phyloP scores from a whole-genome alignment of 2,329 filamentous ascomycete species.

The Talaromyces piceae region DNA sequence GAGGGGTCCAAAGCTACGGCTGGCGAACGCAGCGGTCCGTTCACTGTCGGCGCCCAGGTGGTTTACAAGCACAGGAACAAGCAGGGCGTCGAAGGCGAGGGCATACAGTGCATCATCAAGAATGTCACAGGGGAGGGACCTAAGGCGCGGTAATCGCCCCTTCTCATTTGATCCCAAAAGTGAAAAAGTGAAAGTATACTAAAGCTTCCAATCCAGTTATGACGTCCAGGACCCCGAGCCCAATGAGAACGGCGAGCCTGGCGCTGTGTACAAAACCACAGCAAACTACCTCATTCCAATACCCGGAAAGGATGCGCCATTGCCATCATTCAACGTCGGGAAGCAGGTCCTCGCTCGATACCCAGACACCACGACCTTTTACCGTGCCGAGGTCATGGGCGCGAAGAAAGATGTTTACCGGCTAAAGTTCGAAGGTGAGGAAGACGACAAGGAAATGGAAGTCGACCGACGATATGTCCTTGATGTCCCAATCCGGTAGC shows the following conservation, averaged over 20 bases:
- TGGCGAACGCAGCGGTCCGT: conserved; percentile 37
- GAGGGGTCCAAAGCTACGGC: conserved; percentile 37
- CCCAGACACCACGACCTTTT: conserved; percentile 78
- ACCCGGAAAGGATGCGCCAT: conserved; percentile 51
- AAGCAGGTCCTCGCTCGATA: conserved; percentile 72
- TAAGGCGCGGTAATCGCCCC: conserved; percentile 51
- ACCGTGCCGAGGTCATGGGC: conserved; percentile 72
- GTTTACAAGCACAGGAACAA: conserved; percentile 47
- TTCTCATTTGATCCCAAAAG: background rate
- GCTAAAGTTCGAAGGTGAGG: conserved; percentile 72
- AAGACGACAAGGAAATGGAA: conserved; percentile 64
- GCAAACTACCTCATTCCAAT: conserved; percentile 73
- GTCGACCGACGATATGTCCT: conserved; percentile 71
- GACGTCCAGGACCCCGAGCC: conserved; percentile 74
- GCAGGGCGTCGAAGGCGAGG: conserved; percentile 44
- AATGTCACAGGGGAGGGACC: conserved; percentile 63
- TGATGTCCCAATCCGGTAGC: conserved; percentile 54
- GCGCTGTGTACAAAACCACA: conserved; percentile 57
- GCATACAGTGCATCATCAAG: conserved; percentile 71
- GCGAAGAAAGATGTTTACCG: conserved; percentile 47
- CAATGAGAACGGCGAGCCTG: conserved; percentile 59
- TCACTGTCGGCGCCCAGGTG: conserved; percentile 42
- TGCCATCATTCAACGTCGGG: conserved; percentile 56
- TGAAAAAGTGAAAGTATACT: background rate
- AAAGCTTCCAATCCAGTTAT: conserved; percentile 45